Conservation (phyloP, 2,329 filamentous ascomycete genomes). For the Hypomyces perniciosus region DNA sequence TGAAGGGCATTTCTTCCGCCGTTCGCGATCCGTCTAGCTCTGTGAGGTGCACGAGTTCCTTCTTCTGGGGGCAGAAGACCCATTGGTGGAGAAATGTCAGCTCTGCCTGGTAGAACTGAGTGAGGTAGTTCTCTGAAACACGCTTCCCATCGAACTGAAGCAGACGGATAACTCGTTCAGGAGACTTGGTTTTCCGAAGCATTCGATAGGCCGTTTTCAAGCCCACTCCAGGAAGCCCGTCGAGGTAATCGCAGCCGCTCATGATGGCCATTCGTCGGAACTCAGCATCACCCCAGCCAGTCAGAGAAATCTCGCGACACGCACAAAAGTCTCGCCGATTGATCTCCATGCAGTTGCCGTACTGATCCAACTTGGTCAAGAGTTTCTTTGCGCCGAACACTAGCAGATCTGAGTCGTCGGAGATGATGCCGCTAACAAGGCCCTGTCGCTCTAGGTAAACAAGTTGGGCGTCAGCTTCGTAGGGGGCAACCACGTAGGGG, state of each 20-base stretch:
- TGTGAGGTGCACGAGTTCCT: conserved; percentile 70
- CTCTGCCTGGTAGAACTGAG: conserved; percentile 79
- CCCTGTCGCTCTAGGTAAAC: conserved; percentile 88
- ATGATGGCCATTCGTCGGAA: conserved; percentile 95
- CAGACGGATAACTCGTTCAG: conserved; percentile 75
- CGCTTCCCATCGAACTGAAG: conserved; percentile 86
- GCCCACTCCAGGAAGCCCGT: conserved; percentile 76
- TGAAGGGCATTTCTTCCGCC: conserved; percentile 68
- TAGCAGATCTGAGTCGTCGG: conserved; percentile 91
- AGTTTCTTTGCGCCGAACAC: conserved; percentile 91
- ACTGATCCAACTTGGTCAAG: conserved; percentile 89
- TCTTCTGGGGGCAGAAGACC: conserved; percentile 75
- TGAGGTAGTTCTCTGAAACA: conserved; percentile 75
- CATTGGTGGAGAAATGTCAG: conserved; percentile 90
- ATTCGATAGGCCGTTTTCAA: conserved; percentile 90
- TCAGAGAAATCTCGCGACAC: conserved; percentile 79
- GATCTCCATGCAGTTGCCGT: conserved; percentile 89
- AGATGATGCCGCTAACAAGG: conserved; percentile 79
- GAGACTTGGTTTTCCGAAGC: conserved; percentile 81
- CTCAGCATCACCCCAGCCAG: conserved; percentile 86
- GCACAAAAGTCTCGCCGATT: conserved; percentile 83
- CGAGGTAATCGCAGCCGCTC: conserved; percentile 93
- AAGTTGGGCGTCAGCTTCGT: conserved; percentile 95
- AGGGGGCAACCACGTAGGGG: conserved; percentile 88
- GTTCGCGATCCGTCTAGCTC: conserved; percentile 57